phyloP scores from a whole-genome alignment of 768 basidiomycete species.

The Termitomyces sp. region DNA sequence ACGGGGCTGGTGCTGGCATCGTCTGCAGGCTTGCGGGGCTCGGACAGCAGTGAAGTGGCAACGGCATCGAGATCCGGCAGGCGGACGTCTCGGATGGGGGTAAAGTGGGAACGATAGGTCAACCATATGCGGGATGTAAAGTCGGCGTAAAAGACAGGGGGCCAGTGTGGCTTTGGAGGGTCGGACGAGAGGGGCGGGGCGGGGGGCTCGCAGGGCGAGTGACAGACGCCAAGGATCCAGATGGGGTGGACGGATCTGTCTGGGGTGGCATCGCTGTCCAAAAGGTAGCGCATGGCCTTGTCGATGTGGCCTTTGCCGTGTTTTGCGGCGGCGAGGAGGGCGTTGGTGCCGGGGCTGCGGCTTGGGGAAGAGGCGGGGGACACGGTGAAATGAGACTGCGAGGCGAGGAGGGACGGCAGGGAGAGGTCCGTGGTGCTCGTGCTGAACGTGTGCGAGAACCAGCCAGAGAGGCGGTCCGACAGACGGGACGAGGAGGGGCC shows the following conservation, averaged over 20 bases:
- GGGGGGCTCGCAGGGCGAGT: constrained; percentile 41
- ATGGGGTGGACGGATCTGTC: constrained; percentile 81
- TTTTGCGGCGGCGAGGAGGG: constrained; percentile 60
- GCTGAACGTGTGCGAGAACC: constrained; percentile 77
- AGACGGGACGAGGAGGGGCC: constrained; percentile 35
- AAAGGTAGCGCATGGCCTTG: constrained; percentile 83
- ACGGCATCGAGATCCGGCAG: constrained; percentile 31
- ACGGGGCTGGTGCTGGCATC: constrained; percentile 15
- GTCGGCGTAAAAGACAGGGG: constrained; percentile 79
- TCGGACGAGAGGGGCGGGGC: constrained; percentile 8
- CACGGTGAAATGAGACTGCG: too few relatives aligned
- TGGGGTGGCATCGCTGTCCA: constrained; percentile 84
- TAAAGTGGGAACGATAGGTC: constrained; percentile 86
- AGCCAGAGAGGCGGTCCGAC: constrained; percentile 71
- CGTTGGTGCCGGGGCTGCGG: constrained; percentile 28
- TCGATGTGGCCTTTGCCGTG: constrained; percentile 74
- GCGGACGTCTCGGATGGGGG: constrained; percentile 66
- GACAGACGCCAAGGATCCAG: constrained; percentile 67
- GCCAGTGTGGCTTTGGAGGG: too few relatives aligned
- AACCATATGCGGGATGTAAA: constrained; percentile 88
- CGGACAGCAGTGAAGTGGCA: too few relatives aligned
- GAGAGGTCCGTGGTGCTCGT: constrained; percentile 68
- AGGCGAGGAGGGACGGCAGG: constrained; percentile 53
- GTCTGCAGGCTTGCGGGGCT: too few relatives aligned
- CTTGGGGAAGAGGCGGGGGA: constrained; percentile 18